phyloP scores from a whole-genome alignment of 768 basidiomycete genomes.

The Collybiopsis luxurians region DNA sequence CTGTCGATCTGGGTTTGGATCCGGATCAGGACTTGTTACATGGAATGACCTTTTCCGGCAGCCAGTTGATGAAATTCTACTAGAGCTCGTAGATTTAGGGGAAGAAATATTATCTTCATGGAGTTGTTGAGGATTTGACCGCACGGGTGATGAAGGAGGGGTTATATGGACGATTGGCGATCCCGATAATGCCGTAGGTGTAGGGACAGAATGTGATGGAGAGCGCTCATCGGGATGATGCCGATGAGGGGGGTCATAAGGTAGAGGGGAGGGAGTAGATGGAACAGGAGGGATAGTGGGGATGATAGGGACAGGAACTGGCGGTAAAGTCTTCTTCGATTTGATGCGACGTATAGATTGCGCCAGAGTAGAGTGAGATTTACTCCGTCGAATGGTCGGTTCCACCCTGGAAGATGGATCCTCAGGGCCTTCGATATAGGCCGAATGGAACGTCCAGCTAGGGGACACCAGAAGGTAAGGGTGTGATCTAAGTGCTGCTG shows the following conservation, averaged over 20 bases:
- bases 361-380: background rate
- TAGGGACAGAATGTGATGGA: slow-evolving; percentile 5
- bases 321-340: slow-evolving; percentile 4
- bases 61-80: slow-evolving; percentile 11
- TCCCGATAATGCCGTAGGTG: background rate
- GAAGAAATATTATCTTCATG: slow-evolving; percentile 7
- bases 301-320: no score
- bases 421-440: slow-evolving; percentile 16
- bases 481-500: slow-evolving; percentile 56
- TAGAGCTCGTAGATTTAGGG: slow-evolving; percentile 16
- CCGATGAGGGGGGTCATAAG: background rate
- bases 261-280: no score
- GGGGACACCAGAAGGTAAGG: slow-evolving; percentile 14
- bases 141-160: slow-evolving; percentile 24
- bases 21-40: slow-evolving; percentile 28
- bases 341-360: background rate
- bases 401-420: background rate
- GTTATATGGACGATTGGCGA: slow-evolving; percentile 34
- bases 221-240: background rate
- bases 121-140: background rate
- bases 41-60: slow-evolving; percentile 22
- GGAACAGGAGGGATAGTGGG: background rate
- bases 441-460: slow-evolving; percentile 17
- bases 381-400: background rate
- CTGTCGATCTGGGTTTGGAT: background rate